Evolutionary conservation across 1,139 yeast species (phyloP).

Genomic region (Pneumocystis canis): DNA sequence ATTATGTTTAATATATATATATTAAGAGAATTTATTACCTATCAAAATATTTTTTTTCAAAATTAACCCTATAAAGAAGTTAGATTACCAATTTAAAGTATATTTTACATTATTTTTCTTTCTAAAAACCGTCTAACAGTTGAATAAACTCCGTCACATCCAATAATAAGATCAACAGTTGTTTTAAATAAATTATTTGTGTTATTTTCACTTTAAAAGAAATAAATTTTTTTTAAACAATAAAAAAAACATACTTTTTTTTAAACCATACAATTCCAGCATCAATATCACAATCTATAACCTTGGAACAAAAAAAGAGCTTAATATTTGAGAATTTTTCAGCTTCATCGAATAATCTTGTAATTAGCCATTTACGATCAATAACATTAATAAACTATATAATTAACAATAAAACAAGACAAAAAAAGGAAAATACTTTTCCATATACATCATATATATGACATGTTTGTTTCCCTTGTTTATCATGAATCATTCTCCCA

Average conservation of each 20-base stretch:
- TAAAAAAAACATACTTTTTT: slow-evolving; percentile 5
- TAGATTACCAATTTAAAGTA: neutral
- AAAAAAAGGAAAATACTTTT: slow-evolving; percentile 28
- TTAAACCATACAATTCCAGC: slow-evolving; percentile 7
- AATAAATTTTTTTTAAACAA: neutral
- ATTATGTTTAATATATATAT: neutral
- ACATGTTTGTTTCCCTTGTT: slow-evolving; percentile 46
- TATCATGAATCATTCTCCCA: slow-evolving; percentile 79
- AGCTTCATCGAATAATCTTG: slow-evolving; percentile 47
- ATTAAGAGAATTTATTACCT: slow-evolving; percentile 64
- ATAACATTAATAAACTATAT: slow-evolving; percentile 55
- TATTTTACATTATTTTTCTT: slow-evolving; percentile 26
- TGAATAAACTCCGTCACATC: slow-evolving; percentile 81
- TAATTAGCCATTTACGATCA: slow-evolving; percentile 58
- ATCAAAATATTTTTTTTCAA: slow-evolving; percentile 63
- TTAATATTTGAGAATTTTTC: slow-evolving; percentile 32
- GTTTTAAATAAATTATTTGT: slow-evolving; percentile 17
- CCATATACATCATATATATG: slow-evolving; percentile 76
- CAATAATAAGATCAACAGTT: slow-evolving; percentile 46
- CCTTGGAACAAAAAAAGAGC: slow-evolving; percentile 44
- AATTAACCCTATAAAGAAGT: slow-evolving; percentile 44
- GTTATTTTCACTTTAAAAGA: neutral
- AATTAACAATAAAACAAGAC: neutral
- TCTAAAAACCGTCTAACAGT: slow-evolving; percentile 58
- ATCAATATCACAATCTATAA: slow-evolving; percentile 29